Conservation (phyloP, 2,329 filamentous ascomycete species). For the Fusarium multiceps region DNA sequence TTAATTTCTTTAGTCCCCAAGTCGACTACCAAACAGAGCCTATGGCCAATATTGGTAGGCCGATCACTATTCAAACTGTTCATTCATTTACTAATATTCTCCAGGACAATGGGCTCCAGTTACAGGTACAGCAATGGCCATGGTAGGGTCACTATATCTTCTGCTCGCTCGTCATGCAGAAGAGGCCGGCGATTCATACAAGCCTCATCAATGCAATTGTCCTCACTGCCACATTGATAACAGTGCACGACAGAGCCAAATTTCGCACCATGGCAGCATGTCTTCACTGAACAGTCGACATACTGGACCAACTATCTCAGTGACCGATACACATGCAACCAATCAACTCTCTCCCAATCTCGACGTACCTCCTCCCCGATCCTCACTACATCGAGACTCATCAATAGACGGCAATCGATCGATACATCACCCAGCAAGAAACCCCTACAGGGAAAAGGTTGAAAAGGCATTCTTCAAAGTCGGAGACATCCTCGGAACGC, state of each 20-base stretch:
- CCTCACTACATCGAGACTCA: not conserved
- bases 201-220: conserved; percentile 23
- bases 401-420: conserved; percentile 14
- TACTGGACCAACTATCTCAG: not conserved
- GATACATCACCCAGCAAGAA: conserved; percentile 15
- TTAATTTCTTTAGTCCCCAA: conserved; percentile 70
- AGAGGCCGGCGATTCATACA: not conserved
- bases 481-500: conserved; percentile 59
- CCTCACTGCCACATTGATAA: conserved; percentile 5
- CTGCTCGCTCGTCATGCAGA: conserved; percentile 52
- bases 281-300: not conserved
- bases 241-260: not conserved
- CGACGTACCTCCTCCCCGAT: not conserved
- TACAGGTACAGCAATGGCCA: conserved; percentile 67
- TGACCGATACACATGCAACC: not conserved
- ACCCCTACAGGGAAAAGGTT: conserved; percentile 53
- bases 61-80: fast-evolving
- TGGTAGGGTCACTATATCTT: conserved; percentile 68
- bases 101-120: conserved; percentile 70
- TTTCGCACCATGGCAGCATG: not conserved
- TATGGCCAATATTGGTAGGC: conserved; percentile 67
- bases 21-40: conserved; percentile 71
- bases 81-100: not conserved
- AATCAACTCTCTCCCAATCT: not conserved
- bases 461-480: conserved; percentile 57